phyloP scores from a whole-genome alignment of 176 grass and related monocot species.

The Cenchrus americanus region DNA sequence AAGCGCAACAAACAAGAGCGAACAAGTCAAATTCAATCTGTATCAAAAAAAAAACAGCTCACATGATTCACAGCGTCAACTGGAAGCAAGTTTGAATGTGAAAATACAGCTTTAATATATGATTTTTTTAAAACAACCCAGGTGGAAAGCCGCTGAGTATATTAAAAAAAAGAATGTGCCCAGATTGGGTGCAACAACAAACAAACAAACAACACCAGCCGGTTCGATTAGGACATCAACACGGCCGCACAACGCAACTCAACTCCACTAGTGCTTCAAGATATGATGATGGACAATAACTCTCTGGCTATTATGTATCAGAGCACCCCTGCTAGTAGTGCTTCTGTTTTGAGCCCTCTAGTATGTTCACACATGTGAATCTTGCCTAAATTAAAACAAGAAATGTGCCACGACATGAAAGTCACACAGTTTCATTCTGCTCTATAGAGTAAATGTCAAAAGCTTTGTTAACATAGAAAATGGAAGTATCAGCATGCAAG shows the following conservation, averaged over 20 bases:
- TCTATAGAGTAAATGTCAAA: not conserved
- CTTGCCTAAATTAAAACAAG: not conserved
- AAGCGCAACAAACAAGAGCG: not conserved
- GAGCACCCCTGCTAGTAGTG: not conserved
- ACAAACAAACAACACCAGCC: too few relatives aligned
- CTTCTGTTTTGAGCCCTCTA: not conserved
- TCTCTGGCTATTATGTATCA: not conserved
- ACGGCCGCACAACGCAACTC: too few relatives aligned
- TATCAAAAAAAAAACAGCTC: not conserved
- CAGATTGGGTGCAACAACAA: too few relatives aligned
- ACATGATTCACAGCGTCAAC: not conserved
- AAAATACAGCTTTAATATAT: not conserved
- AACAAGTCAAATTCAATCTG: not conserved
- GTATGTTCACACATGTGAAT: not conserved
- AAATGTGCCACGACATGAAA: not conserved
- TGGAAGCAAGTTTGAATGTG: not conserved
- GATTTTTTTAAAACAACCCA: too few relatives aligned
- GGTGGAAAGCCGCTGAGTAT: too few relatives aligned
- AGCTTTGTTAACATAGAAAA: slow-evolving; percentile 13
- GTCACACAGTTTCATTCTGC: not conserved
- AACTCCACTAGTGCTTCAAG: not conserved
- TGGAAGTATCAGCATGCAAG: not conserved
- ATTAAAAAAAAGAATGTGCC: too few relatives aligned
- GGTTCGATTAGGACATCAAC: too few relatives aligned
- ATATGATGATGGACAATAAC: not conserved